Evolutionary conservation across 2,329 filamentous ascomycete genomes (phyloP).

Genomic region (Cladophialophora psammophila): DNA sequence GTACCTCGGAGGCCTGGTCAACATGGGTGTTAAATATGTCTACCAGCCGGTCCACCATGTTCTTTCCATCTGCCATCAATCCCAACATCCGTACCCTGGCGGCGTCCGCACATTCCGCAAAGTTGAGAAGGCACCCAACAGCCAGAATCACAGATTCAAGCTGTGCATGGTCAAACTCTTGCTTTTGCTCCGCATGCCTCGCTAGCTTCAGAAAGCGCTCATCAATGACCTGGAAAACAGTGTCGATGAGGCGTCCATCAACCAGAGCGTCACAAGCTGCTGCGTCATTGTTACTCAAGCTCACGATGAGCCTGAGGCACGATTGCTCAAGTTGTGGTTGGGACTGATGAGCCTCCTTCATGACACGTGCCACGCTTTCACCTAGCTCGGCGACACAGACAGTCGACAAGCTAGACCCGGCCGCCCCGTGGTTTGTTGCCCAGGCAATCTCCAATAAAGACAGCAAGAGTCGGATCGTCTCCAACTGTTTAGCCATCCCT

Average conservation of each 20-base stretch:
- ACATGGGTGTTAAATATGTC: slow-evolving; percentile 72
- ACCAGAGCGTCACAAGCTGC: slow-evolving; percentile 74
- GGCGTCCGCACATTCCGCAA: slow-evolving; percentile 76
- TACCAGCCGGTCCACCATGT: slow-evolving; percentile 67
- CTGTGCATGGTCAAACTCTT: slow-evolving; percentile 57
- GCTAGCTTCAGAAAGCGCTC: slow-evolving; percentile 41
- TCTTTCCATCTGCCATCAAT: slow-evolving; percentile 46
- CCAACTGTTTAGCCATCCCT: slow-evolving; percentile 2
- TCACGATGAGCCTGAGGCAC: slow-evolving; percentile 76
- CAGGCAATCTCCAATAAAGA: slow-evolving; percentile 35
- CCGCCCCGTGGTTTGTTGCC: slow-evolving; percentile 22
- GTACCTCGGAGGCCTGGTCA: slow-evolving; percentile 72
- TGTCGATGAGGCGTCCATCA: slow-evolving; percentile 47
- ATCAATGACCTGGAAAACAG: slow-evolving; percentile 48
- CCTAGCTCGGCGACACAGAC: slow-evolving; percentile 28
- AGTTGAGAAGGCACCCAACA: slow-evolving; percentile 84
- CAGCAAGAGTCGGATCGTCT: slow-evolving; percentile 27
- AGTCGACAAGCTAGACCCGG: slow-evolving; percentile 13
- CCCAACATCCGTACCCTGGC: slow-evolving; percentile 62
- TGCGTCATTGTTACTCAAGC: slow-evolving; percentile 82
- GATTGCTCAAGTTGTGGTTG: slow-evolving; percentile 42
- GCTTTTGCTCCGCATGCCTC: slow-evolving; percentile 45
- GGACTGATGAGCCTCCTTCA: slow-evolving; percentile 23
- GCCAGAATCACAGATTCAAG: slow-evolving; percentile 78
- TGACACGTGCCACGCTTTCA: slow-evolving; percentile 26